phyloP scores from a whole-genome alignment of 495 filamentous ascomycete species.

The Talaromyces nanjingensis region DNA sequence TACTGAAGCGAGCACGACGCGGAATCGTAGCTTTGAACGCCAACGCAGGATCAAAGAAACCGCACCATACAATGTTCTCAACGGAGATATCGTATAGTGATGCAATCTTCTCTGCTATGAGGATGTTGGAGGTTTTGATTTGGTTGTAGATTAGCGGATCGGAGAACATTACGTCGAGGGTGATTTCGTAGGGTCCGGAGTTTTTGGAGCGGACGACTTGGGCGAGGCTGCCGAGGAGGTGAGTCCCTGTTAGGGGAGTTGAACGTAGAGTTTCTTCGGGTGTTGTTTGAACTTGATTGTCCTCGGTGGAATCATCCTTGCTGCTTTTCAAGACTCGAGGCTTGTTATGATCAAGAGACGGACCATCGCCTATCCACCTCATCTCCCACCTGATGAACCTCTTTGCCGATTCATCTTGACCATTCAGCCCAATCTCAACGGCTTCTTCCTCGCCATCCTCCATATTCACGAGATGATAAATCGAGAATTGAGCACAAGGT shows the following conservation, averaged over 20 bases:
- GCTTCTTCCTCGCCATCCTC: not conserved
- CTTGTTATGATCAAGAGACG: too few species aligned
- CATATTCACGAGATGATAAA: not conserved
- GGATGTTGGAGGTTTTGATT: not conserved
- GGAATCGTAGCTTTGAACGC: conserved; percentile 2
- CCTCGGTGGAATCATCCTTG: too few species aligned
- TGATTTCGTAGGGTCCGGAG: not conserved
- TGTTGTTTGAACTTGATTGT: not conserved
- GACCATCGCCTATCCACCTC: not conserved
- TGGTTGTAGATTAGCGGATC: not conserved
- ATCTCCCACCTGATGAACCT: not conserved
- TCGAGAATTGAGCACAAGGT: not conserved
- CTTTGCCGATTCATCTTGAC: not conserved
- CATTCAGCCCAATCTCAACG: too few species aligned
- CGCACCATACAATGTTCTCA: not conserved
- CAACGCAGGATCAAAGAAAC: not conserved
- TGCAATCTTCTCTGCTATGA: not conserved
- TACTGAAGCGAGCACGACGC: not conserved
- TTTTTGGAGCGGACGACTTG: not conserved
- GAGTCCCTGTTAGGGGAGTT: not conserved
- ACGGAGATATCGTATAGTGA: not conserved
- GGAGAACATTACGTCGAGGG: not conserved
- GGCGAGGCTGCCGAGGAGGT: not conserved
- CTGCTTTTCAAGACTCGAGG: too few species aligned
- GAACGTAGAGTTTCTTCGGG: not conserved